Evolutionary conservation across 805 yeast species (phyloP), one percentile per base, ranked within the genome.

Genomic region (Candida piceae): DNA sequence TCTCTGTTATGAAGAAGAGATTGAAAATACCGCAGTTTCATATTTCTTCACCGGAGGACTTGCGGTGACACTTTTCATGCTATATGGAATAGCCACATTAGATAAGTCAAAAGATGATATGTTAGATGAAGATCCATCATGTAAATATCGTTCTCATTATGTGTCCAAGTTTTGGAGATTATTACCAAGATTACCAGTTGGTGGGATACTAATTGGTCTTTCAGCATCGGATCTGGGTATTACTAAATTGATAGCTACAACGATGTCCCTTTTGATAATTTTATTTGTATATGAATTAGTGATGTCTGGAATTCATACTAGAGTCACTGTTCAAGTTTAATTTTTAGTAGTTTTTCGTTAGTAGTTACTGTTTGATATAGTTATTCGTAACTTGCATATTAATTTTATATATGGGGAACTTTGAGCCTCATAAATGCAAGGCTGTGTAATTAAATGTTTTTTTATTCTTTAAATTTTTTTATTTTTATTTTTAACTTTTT

Each of bases 21-120:
- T 41, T 16, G 69, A 60, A 35, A 48, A 55, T 4, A 53, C 62
- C 32, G 77, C 73, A 2, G 57, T 74, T 11, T 50, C 73, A 16
- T 64, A 74, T 36, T 74, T 61, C 47, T 74, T 74, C 48, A 69
- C 76, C 6, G 78, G 76, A 2, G 81, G 81, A 2, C 43, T 78
- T 1, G 64, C 70, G 35, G 61, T 74, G 4, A 58, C 76, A 0
- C 46, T 78, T 32, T 9, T 62, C 0, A 48, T 62, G 4, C 40
- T 76, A 31, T 56, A 63, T 4, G 41, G 62, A 0, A 34, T 77
- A 11, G 79, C 77, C 0, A 38, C 63, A 5, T 36, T 65, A 1
- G 81, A 76, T 49, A 60, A 59, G 32, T 62, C 72, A 15, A 44
- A 50, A n/a, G 80, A 76, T 36, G 51, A 46, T 25, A 16, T 19